Evolutionary conservation across 78 protist species (phyloP), one percentile per base, ranked within the genome.

Genomic region (Chrysochromulina tobinii): DNA sequence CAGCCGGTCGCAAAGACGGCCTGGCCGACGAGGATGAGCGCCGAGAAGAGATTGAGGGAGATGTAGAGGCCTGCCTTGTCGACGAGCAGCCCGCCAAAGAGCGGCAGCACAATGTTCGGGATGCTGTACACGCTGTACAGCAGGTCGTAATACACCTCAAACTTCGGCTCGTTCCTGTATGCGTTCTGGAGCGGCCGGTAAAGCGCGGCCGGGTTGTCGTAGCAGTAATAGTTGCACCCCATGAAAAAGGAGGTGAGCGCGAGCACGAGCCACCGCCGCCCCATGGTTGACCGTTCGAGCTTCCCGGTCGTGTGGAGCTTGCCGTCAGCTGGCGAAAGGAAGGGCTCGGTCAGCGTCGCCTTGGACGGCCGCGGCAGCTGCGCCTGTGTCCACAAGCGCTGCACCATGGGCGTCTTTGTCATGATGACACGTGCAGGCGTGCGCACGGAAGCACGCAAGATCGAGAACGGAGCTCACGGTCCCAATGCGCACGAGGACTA

Each of bases 141-240:
- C 73, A 67, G 8, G 27, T 67, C 73, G n/a, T 67, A 67, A 20
- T 67, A 67, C 8, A 67, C 8, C 9, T 67, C 73, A 67, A 67
- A 67, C 21, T 67, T 9, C 50, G 73, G 73, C 50, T 18, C 73
- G 27, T 23, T 20, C n/a, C 27, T 17, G 73, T 17, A 67, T 18
- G 8, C 27, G 27, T 23, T 8, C 21, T 18, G 50, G 9, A 67
- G 12, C 73, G 5, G 9, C 12, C 8, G 9, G 21, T 17, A 20
- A 9, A 67, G 73, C 73, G 73, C 73, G 27, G 73, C 73, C 21
- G 73, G 73, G n/a, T 67, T 67, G 73, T 67, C 73, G 73, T 67
- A 67, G 73, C 73, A 67, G n/a, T 67, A 67, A 1, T 67, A 67
- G 73, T 67, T 67, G n/a, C 73, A 9, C 73, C 8, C 27, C 73